Evolutionary conservation across 192 early-diverging fungal genomes (phyloP).

Genomic region (Entrophospora sp.): DNA sequence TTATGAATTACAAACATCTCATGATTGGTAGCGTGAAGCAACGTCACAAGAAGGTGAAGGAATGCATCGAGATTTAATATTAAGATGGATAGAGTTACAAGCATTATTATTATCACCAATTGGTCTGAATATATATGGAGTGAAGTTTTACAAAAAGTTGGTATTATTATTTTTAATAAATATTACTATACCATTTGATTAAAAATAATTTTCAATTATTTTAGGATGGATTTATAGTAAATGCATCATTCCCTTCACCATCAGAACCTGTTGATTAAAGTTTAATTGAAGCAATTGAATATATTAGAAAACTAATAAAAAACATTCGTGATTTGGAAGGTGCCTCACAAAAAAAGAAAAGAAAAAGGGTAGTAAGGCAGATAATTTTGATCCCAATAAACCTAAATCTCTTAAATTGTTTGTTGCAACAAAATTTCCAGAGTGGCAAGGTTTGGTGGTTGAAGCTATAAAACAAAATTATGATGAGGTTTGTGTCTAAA

Average conservation of each 20-base stretch:
- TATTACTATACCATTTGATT: no score
- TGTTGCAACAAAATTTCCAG: slow-evolving; percentile 77
- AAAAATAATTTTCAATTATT: no score
- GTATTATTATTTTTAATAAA: no score
- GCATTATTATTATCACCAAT: slow-evolving; percentile 76
- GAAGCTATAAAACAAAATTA: slow-evolving; percentile 49
- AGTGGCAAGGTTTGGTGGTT: slow-evolving; percentile 78
- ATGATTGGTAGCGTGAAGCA: slow-evolving; percentile 83
- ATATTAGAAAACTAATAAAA: slow-evolving; percentile 66
- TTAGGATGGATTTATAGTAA: slow-evolving; percentile 44
- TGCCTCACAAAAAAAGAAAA: slow-evolving; percentile 65
- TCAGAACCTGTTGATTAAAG: slow-evolving; percentile 54
- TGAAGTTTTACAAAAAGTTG: slow-evolving; percentile 61
- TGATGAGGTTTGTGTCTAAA: slow-evolving; percentile 27
- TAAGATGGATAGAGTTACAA: slow-evolving; percentile 77
- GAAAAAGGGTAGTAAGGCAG: slow-evolving; percentile 62
- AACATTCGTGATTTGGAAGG: slow-evolving; percentile 75
- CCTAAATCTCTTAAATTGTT: slow-evolving; percentile 71
- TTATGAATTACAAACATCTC: slow-evolving; percentile 79
- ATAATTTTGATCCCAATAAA: slow-evolving; percentile 45
- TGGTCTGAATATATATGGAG: slow-evolving; percentile 91
- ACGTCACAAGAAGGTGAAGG: slow-evolving; percentile 56
- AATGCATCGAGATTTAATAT: slow-evolving; percentile 82
- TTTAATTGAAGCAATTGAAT: slow-evolving; percentile 66
- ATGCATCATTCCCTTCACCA: slow-evolving; percentile 50